Evolutionary conservation across 1,139 yeast species (phyloP).

Genomic region (Maudiozyma humilis): DNA sequence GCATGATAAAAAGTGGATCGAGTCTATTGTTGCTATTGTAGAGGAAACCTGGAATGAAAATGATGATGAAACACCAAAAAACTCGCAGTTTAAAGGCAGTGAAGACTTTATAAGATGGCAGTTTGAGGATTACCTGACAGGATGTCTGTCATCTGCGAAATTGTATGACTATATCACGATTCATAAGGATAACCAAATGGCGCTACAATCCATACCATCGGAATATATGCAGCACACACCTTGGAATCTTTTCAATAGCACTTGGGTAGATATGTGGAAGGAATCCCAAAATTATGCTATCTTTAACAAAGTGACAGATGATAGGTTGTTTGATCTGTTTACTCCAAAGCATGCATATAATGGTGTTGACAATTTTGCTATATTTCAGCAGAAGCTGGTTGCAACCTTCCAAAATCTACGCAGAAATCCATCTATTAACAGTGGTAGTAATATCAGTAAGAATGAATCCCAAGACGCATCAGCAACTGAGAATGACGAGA

Average conservation of each 20-base stretch:
- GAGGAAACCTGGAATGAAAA: constrained; percentile 36
- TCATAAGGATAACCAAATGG: constrained; percentile 33
- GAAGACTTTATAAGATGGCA: constrained; percentile 84
- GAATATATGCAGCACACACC: constrained; percentile 34
- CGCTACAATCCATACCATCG: constrained; percentile 21
- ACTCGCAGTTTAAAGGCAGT: constrained; percentile 56
- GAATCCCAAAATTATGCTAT: constrained; percentile 57
- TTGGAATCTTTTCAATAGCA: constrained; percentile 42
- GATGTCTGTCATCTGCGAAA: constrained; percentile 65
- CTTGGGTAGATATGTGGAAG: constrained; percentile 61
- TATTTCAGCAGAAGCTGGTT: constrained; percentile 26
- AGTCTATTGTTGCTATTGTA: constrained; percentile 23
- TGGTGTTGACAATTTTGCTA: constrained; percentile 29
- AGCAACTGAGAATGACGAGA: neutral
- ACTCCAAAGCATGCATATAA: constrained; percentile 61
- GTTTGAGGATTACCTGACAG: constrained; percentile 82
- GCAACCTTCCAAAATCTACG: constrained; percentile 30
- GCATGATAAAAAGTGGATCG: constrained; percentile 69
- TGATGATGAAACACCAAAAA: constrained; percentile 39
- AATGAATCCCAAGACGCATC: neutral
- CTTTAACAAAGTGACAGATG: constrained; percentile 72
- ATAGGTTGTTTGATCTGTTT: constrained; percentile 78
- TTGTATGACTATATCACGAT: constrained; percentile 49
- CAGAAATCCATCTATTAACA: constrained; percentile 5
- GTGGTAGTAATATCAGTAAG: neutral